A percentile compares a stretch with the other conserved stretches of the same genome.
phyloP scores from a whole-genome alignment of 768 basidiomycete genomes.

The Trametes maxima region DNA sequence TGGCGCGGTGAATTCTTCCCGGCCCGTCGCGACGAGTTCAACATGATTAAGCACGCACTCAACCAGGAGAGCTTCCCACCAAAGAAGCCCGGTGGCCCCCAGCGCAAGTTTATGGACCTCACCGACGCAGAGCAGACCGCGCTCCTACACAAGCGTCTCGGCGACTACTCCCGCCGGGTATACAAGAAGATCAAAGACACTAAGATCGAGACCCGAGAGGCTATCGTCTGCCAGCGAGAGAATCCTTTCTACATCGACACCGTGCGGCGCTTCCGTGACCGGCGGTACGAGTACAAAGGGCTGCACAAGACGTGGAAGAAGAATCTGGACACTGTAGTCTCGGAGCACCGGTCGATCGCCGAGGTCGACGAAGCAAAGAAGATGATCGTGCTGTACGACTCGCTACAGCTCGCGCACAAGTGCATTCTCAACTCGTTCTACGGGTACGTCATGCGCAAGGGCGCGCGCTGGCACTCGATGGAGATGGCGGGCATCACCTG shows the following conservation, averaged over 20 bases:
- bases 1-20: slow-evolving; percentile 99
- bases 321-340: slow-evolving; percentile 76
- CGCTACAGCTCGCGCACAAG: slow-evolving; percentile 98
- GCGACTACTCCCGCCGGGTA: slow-evolving; percentile 98
- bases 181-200: slow-evolving; percentile 99
- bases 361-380: slow-evolving; percentile 98
- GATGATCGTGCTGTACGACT: slow-evolving; percentile 98
- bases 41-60: slow-evolving; percentile 97
- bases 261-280: slow-evolving; percentile 93
- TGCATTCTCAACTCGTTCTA: slow-evolving; percentile 99
- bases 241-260: slow-evolving; percentile 99
- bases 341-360: slow-evolving; percentile 72
- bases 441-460: slow-evolving; percentile 99
- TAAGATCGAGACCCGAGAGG: slow-evolving; percentile 88
- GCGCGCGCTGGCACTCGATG: slow-evolving; percentile 99
- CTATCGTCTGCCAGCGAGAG: slow-evolving; percentile 96
- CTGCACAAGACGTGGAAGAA: slow-evolving; percentile 99
- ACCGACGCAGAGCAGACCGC: slow-evolving; percentile 85
- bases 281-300: slow-evolving; percentile 99
- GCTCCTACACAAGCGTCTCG: slow-evolving; percentile 92
- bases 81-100: slow-evolving; percentile 69
- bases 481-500: slow-evolving; percentile 99
- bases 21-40: slow-evolving; percentile 94
- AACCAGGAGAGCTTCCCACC: slow-evolving; percentile 94
- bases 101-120: slow-evolving; percentile 83